Evolutionary conservation across 352 stramenopile genomes (phyloP).

Genomic region (Pythium dissimile): DNA sequence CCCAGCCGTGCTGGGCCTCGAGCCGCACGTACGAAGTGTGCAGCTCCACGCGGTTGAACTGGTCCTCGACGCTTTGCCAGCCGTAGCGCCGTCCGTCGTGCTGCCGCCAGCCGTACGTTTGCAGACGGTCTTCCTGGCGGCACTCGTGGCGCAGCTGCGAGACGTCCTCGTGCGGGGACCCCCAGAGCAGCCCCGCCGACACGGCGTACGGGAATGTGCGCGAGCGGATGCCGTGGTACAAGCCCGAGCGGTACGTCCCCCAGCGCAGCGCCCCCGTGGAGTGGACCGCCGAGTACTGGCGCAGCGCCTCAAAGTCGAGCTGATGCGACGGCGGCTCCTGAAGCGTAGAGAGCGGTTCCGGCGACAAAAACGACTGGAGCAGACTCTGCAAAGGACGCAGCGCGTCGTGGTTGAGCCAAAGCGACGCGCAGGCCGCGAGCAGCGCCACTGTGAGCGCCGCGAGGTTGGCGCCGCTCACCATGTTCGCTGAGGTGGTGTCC

Average conservation of each 20-base stretch:
- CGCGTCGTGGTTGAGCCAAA: constrained; percentile 8
- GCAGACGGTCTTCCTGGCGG: constrained; percentile 68
- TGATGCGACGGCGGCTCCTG: not conserved
- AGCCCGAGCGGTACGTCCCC: constrained; percentile 70
- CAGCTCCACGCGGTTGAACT: constrained; percentile 68
- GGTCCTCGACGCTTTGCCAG: constrained; percentile 60
- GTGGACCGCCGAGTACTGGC: constrained; percentile 31
- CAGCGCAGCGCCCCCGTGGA: constrained; percentile 43
- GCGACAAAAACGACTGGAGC: not conserved
- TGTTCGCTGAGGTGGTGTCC: not conserved
- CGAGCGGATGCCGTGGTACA: constrained; percentile 81
- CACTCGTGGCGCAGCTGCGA: constrained; percentile 74
- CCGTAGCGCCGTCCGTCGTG: constrained; percentile 69
- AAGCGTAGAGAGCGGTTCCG: not conserved
- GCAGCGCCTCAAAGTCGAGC: constrained; percentile 35
- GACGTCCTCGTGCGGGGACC: constrained; percentile 59
- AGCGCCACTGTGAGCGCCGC: constrained; percentile 10
- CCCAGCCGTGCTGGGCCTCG: constrained; percentile 38
- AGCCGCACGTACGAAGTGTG: constrained; percentile 59
- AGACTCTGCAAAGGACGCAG: not conserved
- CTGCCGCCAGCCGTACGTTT: constrained; percentile 78
- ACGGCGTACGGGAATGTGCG: constrained; percentile 60
- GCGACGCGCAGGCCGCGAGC: constrained; percentile 5
- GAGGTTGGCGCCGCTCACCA: not conserved
- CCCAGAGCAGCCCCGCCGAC: constrained; percentile 72